These are phyloP conservation scores for Brasilioporus rufonigricans DNA, from an alignment of 768 basidiomycete genomes.

Conservation along the genomic window DNA sequence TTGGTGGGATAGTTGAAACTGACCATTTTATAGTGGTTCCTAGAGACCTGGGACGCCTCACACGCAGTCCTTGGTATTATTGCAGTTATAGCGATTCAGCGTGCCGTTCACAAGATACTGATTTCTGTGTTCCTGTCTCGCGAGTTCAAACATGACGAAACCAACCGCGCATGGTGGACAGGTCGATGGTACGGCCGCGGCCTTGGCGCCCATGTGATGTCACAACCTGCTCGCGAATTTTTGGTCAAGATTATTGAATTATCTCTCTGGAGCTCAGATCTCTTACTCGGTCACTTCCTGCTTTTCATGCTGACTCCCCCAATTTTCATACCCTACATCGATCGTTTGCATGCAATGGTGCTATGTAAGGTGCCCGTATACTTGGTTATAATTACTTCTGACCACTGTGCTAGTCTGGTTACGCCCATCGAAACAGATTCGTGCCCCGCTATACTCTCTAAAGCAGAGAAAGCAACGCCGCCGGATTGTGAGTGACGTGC, in stretches of 20 bases:
- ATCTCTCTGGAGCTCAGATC: constrained; percentile 93
- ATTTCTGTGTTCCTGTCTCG: constrained; percentile 94
- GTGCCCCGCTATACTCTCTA: constrained; percentile 85
- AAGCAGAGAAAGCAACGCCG: constrained; percentile 89
- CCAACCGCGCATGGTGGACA: constrained; percentile 99
- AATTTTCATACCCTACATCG: constrained; percentile 86
- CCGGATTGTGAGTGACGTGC: constrained; percentile 65
- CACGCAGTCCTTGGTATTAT: constrained; percentile 95
- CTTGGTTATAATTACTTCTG: constrained; percentile 8
- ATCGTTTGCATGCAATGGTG: constrained; percentile 86
- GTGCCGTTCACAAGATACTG: constrained; percentile 89
- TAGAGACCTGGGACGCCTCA: constrained; percentile 87
- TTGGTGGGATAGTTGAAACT: constrained; percentile 5
- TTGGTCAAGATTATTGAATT: constrained; percentile 97
- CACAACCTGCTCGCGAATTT: constrained; percentile 97
- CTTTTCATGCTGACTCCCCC: constrained; percentile 90
- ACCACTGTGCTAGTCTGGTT: constrained; percentile 73
- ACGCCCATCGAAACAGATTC: constrained; percentile 90
- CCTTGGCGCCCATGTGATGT: constrained; percentile 86
- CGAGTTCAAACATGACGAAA: constrained; percentile 99
- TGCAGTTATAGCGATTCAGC: constrained; percentile 86
- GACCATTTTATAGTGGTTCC: constrained; percentile 71
- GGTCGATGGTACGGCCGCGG: constrained; percentile 96
- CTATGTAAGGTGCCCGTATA: constrained; percentile 55
- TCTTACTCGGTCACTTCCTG: constrained; percentile 82